Percentiles rank a stretch among this genome's conserved stretches.
These are phyloP conservation scores for Luvunga scandens DNA, from an alignment of 345 rosid species.

Conservation along the genomic window DNA sequence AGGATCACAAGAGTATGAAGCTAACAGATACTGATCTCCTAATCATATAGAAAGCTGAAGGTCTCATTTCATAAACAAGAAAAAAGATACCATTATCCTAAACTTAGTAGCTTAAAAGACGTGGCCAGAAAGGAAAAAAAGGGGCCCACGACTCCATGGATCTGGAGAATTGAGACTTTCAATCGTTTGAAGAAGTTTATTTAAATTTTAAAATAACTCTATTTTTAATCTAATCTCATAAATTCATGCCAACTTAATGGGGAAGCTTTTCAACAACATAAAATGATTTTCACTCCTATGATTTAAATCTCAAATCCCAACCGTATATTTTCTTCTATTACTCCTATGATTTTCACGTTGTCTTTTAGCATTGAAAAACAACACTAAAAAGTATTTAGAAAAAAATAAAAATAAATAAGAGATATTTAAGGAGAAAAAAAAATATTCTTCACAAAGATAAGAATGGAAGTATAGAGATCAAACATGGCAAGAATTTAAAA, in stretches of 20 bases:
- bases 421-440: background rate
- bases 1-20: background rate
- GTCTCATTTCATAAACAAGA: background rate
- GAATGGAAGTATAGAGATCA: slow-evolving; percentile 7
- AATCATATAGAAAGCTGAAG: background rate
- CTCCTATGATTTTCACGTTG: background rate
- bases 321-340: background rate
- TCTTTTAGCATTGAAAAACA: background rate
- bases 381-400: background rate
- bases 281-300: background rate
- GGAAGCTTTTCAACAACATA: slow-evolving; percentile 10
- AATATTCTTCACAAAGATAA: background rate
- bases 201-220: slow-evolving; percentile 10
- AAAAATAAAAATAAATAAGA: background rate
- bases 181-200: background rate
- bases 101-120: background rate
- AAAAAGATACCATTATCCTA: background rate
- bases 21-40: background rate
- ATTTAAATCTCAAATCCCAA: slow-evolving; percentile 5
- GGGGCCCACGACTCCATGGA: background rate
- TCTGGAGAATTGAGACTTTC: background rate
- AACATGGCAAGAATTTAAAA: background rate
- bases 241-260: slow-evolving; percentile 2
- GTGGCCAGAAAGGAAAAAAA: background rate
- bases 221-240: background rate